Base-by-base conservation (phyloP, 257 asterid species). In the Striga asiatica region DNA sequence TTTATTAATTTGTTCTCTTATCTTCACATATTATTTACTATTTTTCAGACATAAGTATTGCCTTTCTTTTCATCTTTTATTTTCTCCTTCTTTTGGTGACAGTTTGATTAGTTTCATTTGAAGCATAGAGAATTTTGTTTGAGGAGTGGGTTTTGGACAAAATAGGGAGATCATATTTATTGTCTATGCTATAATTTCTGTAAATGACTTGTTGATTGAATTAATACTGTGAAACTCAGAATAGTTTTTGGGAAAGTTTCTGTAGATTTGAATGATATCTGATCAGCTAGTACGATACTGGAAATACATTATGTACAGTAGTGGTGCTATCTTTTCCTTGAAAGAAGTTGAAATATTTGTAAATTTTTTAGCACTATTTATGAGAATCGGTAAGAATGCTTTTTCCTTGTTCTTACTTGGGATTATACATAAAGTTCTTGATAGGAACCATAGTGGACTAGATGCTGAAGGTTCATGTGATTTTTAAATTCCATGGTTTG, bases 141-240 rank as follows among this genome's bases (percentile, higher is more conserved):
- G 31, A 46, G 27, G 52, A 38, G 8, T 6, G 10, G 21, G 16
- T 39, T 39, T 39, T 9, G 23, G 49, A 16, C 22, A 41, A 16
- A 41, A 16, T 14, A 41, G 46, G 20, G 6, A 41, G 17, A 11
- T 4, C 49, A 41, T 1, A n/a, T 18, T 56, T 9, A 8, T 22
- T 56, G 38, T 18, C 25, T 46, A 58, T 45, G n/a, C n/a, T n/a
- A n/a, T 34, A 17, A 54, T 20, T 54, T 54, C 21, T 54, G 41
- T 51, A 28, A 41, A 24, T n/a, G 37, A 25, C 21, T 12, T 7
- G 5, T 12, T 50, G 38, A 37, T 25, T 50, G 7, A 16, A 28
- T 20, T 46, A 46, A 20, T 46, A 9, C 12, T 46, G 19, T 19
- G 3, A n/a, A 23, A 18, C 19, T 43, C 24, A 43, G 49, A 41